Base-by-base conservation (phyloP, 202 grass and related monocot genomes). In the Setaria italica region DNA sequence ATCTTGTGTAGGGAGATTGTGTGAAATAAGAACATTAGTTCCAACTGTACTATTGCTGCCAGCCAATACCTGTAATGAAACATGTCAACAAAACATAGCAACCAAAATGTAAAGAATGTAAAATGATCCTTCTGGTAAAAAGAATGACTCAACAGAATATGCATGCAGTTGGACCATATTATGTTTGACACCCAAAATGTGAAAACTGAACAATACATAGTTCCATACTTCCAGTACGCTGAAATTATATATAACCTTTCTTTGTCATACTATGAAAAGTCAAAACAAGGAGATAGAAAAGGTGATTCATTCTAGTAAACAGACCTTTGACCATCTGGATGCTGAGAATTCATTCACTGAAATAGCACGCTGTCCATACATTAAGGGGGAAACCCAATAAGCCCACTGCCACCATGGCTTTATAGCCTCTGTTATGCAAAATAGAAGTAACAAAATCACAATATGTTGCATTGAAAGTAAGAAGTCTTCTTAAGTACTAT, bases 361-460 rank as follows among this genome's bases (percentile, higher is more conserved):
- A 85, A 95, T 88, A 34, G 93, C 93, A 80, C 86, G 86, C 39
- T 95, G 93, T n/a, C 77, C 93, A 70, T 95, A 93, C 69, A 83
- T 87, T 20, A 93, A 84, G 69, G 91, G 91, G 7, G 91, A 95
- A 82, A 95, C 11, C 93, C 93, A 95, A 57, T 86, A 91, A 62
- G 86, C 93, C 93, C 93, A 95, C 62, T 62, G 67, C 90, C 93
- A 95, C 93, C 90, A 95, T 62, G 85, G 74, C 66, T 91, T 87
- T 76, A 95, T 88, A 64, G 67, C 16, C 50, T 58, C 93, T 95
- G 39, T 14, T 74, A 58, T 60, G 33, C 41, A 64, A 16, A 67
- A 62, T 5, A 12, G 63, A 6, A 69, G 62, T 69, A 48, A 42
- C 30, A 33, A 80, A 84, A 34, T 8, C 34, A 63, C 15, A 41